Base-by-base conservation (phyloP, 371 early-diverging fungal genomes). In the Lichtheimia hyalospora region DNA sequence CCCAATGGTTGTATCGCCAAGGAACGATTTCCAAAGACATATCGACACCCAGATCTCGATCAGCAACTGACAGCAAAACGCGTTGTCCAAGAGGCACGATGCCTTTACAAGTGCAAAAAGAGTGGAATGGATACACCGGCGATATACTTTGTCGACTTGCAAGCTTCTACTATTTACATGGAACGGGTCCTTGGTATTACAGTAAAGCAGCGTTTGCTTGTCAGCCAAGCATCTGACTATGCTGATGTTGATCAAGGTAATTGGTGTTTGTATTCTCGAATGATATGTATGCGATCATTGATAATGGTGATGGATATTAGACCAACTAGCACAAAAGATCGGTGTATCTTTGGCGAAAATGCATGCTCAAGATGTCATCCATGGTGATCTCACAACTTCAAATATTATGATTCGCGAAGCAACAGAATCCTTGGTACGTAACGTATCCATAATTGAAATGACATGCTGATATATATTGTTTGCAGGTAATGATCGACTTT, bases 311-410 rank as follows among this genome's bases (percentile, higher is more conserved):
- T 21, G 50, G 50, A 10, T 14, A 3, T 23, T 63, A 74, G 74
- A 66, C 12, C 25, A 52, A 8, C 61, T 86, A 20, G 87, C 88
- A 50, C 52, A 70, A 42, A 69, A 66, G 18, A 84, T 95, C 40
- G 98, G 96, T 2, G 57, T 49, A 14, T 77, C 86, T 2, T 61
- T 99, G 27, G 91, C 90, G 5, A 71, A 71, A 61, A 88, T 99
- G 85, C 99, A 99, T 76, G 73, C 70, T 24, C 62, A 82, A 27
- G 92, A 95, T 67, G 83, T 99, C 28, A 80, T 99, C 14, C 99
- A 99, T 68, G 99, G 99, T 3, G 99, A 99, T 70, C 74, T 99
- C 69, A 99, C 99, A 2, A 97, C 99, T 0, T 96, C 97, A 3
- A 99, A 99, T 70, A 77, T 99, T 67, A 84, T 98, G 72, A 42